Conservation (phyloP, 176 grass and related monocot species). For the Bromus sterilis region DNA sequence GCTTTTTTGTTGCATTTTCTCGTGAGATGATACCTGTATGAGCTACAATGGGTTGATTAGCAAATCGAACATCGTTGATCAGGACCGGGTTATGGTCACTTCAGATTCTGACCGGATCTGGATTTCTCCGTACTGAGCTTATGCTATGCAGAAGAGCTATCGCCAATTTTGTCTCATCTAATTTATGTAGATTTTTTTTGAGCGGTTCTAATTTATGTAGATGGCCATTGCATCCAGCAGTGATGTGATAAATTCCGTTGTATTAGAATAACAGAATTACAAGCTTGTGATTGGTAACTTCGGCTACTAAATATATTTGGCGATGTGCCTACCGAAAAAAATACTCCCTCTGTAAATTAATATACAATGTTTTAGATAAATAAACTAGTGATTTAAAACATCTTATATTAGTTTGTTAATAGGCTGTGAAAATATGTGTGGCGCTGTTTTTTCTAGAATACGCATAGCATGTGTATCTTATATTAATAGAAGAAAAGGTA, state of each 20-base stretch:
- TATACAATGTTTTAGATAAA: too few species aligned
- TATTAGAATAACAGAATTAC: background rate
- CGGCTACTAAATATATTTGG: background rate
- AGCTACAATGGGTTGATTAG: slow-evolving; percentile 57
- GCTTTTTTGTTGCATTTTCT: background rate
- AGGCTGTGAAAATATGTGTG: background rate
- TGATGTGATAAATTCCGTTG: background rate
- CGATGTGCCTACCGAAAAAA: background rate
- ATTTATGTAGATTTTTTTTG: background rate
- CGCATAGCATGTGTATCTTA: too few species aligned
- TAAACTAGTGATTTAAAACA: too few species aligned
- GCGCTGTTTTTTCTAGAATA: too few species aligned
- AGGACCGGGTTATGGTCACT: slow-evolving; percentile 39
- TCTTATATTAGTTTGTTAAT: too few species aligned
- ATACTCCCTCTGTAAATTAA: background rate
- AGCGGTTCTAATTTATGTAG: background rate
- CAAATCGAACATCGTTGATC: slow-evolving; percentile 64
- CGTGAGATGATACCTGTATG: slow-evolving; percentile 44
- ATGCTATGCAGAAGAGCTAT: background rate
- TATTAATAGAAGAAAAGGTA: too few species aligned
- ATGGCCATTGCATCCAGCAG: background rate
- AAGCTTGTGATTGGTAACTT: background rate
- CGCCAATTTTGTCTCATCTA: slow-evolving; percentile 3
- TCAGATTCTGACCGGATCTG: slow-evolving; percentile 70
- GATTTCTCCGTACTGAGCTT: slow-evolving; percentile 46